A percentile compares a stretch with the other conserved stretches of the same genome.
Evolutionary conservation across 768 basidiomycete genomes (phyloP).

Genomic region (Tephrocybe sp.): DNA sequence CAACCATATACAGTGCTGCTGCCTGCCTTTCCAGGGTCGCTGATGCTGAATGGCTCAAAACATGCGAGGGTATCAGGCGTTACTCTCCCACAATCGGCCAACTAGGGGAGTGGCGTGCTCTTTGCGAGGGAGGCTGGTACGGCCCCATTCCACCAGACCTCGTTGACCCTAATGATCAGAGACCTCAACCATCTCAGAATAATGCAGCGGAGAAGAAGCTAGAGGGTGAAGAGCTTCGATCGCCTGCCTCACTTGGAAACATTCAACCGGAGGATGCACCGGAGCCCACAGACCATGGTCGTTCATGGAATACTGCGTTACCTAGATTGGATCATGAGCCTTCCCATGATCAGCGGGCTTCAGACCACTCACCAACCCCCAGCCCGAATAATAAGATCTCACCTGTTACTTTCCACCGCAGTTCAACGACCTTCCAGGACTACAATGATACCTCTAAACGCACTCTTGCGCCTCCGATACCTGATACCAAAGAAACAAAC

Average conservation of each 20-base stretch:
- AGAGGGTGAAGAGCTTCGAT: constrained; percentile 6
- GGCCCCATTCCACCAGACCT: constrained; percentile 50
- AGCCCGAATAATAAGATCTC: neutral
- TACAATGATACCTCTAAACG: neutral
- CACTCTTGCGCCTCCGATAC: constrained; percentile 24
- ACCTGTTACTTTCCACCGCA: neutral
- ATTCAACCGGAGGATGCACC: constrained; percentile 1
- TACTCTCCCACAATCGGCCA: constrained; percentile 66
- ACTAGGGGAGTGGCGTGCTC: constrained; percentile 70
- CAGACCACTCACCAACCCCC: constrained; percentile 1
- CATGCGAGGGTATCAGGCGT: constrained; percentile 71
- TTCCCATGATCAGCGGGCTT: neutral
- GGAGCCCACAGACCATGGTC: constrained; percentile 1
- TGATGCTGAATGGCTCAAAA: constrained; percentile 74
- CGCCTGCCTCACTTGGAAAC: constrained; percentile 5
- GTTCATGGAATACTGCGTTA: neutral
- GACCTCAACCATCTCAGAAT: neutral
- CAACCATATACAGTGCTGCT: constrained; percentile 60
- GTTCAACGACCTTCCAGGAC: neutral
- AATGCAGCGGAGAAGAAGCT: neutral
- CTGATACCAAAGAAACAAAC: constrained; percentile 35
- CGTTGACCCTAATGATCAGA: constrained; percentile 26
- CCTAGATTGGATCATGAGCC: constrained; percentile 14
- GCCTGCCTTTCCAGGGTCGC: constrained; percentile 69
- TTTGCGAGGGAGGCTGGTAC: constrained; percentile 78